These are phyloP conservation scores for Amanita molliuscula DNA, from an alignment of 768 basidiomycete species.

Conservation along the genomic window DNA sequence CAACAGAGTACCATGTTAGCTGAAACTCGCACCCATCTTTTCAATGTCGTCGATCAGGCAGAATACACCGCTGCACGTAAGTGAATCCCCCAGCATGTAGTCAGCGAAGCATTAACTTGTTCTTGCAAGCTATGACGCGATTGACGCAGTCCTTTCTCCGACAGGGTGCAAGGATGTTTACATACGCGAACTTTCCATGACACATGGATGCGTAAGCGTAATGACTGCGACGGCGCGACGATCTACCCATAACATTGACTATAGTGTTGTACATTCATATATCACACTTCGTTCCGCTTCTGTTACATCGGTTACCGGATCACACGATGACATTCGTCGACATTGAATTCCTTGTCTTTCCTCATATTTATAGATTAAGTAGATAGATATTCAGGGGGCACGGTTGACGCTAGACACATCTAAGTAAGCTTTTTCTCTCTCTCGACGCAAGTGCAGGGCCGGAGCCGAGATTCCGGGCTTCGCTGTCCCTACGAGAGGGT, in stretches of 20 bases:
- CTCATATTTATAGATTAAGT: background rate
- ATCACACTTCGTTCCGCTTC: no score
- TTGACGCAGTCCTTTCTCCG: slow-evolving; percentile 42
- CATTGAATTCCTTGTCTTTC: background rate
- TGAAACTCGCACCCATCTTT: slow-evolving; percentile 58
- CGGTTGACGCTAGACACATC: background rate
- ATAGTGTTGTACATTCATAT: background rate
- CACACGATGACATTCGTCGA: background rate
- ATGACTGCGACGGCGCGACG: slow-evolving; percentile 4
- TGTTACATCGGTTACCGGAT: no score
- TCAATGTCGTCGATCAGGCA: slow-evolving; percentile 67
- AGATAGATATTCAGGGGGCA: background rate
- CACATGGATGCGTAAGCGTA: background rate
- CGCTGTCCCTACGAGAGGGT: background rate
- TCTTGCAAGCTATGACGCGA: slow-evolving; percentile 30
- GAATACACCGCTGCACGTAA: slow-evolving; percentile 75
- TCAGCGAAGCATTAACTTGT: background rate
- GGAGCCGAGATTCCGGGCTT: background rate
- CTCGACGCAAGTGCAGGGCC: background rate
- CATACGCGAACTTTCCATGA: slow-evolving; percentile 22
- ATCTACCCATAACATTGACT: background rate
- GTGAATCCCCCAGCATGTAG: slow-evolving; percentile 15
- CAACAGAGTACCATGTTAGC: slow-evolving; percentile 61
- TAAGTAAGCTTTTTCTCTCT: background rate
- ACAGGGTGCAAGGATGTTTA: slow-evolving; percentile 43